A percentile compares a stretch with the other conserved stretches of the same genome.
Conservation (phyloP, 352 stramenopile species). For the Globisporangium alternatum region DNA sequence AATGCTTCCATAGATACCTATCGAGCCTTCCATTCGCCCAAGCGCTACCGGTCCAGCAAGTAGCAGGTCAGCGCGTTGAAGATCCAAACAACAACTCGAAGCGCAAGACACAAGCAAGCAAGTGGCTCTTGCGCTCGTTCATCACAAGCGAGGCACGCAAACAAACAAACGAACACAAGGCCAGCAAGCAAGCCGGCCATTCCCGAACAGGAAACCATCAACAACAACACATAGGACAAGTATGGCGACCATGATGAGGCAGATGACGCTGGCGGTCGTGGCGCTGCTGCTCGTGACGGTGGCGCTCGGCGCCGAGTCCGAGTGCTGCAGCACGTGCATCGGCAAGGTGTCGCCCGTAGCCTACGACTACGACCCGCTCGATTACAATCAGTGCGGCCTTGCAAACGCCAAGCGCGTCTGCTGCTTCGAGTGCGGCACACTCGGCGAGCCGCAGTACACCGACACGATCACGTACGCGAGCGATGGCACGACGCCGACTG, state of each 20-base stretch:
- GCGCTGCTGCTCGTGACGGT: constrained; percentile 1
- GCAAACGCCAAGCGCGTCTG: constrained; percentile 35
- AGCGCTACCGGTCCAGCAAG: too few relatives aligned
- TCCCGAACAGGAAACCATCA: neutral
- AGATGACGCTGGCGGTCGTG: neutral
- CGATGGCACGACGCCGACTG: constrained; percentile 53
- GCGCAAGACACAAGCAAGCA: neutral
- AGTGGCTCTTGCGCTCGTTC: neutral
- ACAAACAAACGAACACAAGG: neutral
- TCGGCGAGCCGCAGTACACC: constrained; percentile 24
- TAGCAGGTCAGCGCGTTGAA: neutral
- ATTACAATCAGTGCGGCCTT: constrained; percentile 45
- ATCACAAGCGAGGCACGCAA: constrained; percentile 1
- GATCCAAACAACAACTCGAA: constrained; percentile 2
- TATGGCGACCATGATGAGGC: neutral
- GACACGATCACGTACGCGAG: constrained; percentile 20
- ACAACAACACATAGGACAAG: neutral
- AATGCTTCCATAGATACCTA: constrained; percentile 8
- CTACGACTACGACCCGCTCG: constrained; percentile 71
- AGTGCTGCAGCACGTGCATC: constrained; percentile 69
- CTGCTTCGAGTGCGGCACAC: constrained; percentile 64
- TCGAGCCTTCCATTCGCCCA: neutral
- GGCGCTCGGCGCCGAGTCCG: neutral
- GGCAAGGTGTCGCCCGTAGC: constrained; percentile 41
- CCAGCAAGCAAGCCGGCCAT: neutral